Evolutionary conservation across 345 rosid species (phyloP).

Genomic region (Cochlearia excelsa): DNA sequence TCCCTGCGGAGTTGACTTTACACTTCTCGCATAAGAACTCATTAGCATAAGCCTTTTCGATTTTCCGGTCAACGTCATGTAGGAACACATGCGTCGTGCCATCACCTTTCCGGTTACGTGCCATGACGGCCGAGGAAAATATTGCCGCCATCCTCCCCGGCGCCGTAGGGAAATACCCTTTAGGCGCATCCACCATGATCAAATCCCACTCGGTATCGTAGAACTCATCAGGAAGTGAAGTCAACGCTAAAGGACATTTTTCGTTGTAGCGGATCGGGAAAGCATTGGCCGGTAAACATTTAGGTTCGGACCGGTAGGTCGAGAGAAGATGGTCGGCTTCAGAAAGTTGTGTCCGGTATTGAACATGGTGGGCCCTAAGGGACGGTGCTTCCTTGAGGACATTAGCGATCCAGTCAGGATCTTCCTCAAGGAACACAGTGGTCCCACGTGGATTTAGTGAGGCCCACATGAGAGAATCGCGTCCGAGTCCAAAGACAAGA

Average conservation of each 20-base stretch:
- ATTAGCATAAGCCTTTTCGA: conserved; percentile 59
- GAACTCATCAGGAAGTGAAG: conserved; percentile 66
- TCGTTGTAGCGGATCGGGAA: conserved; percentile 50
- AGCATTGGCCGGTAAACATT: conserved; percentile 50
- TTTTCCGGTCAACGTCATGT: conserved; percentile 65
- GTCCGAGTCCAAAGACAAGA: conserved; percentile 72
- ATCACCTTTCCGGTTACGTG: conserved; percentile 55
- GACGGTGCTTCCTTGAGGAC: conserved; percentile 51
- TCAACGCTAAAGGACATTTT: conserved; percentile 57
- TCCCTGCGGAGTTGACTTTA: conserved; percentile 44
- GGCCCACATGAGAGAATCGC: conserved; percentile 74
- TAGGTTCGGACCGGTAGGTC: conserved; percentile 41
- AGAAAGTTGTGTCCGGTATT: conserved; percentile 60
- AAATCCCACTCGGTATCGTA: conserved; percentile 84
- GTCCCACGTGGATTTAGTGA: conserved; percentile 67
- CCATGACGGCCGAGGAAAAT: conserved; percentile 81
- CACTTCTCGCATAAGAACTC: conserved; percentile 65
- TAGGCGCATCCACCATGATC: conserved; percentile 83
- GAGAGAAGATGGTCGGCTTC: conserved; percentile 48
- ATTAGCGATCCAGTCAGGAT: conserved; percentile 53
- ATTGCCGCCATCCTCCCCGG: conserved; percentile 84
- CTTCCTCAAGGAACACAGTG: conserved; percentile 75
- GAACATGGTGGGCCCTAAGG: conserved; percentile 57
- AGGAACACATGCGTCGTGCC: conserved; percentile 73
- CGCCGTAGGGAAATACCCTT: conserved; percentile 61